Percentiles rank a stretch among this genome's conserved stretches.
Conservation (phyloP, 176 grass and related monocot species). For the Hyparrhenia diplandra region DNA sequence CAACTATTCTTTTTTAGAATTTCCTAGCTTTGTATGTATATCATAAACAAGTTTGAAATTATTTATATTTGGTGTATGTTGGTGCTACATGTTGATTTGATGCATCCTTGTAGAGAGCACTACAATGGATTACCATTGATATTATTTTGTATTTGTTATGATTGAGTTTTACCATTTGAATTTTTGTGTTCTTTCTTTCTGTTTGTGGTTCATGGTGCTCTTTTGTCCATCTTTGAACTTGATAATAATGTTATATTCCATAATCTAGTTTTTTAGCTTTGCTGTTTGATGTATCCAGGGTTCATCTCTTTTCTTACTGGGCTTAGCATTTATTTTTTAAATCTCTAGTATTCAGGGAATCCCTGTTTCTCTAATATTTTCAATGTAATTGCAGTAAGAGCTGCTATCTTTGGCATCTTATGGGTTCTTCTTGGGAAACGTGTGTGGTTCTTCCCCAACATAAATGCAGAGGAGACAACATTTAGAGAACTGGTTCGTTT, state of each 20-base stretch:
- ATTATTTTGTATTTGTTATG: constrained; percentile 1
- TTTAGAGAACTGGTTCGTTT: constrained; percentile 90
- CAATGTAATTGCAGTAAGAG: constrained; percentile 64
- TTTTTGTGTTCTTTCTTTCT: not conserved
- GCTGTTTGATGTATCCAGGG: not conserved
- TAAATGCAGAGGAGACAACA: constrained; percentile 98
- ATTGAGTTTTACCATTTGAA: not conserved
- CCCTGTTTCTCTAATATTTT: constrained; percentile 8
- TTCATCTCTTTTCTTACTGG: not conserved
- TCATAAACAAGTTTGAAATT: not conserved
- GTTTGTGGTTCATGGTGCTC: not conserved
- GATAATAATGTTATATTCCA: not conserved
- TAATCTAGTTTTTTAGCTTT: not conserved
- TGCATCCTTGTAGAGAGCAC: not conserved
- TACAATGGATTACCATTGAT: not conserved
- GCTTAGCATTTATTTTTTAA: not conserved
- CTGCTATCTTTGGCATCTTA: constrained; percentile 70
- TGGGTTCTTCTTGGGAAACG: constrained; percentile 91
- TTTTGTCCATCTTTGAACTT: constrained; percentile 12
- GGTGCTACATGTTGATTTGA: not conserved
- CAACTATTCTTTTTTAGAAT: not conserved
- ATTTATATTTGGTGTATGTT: not conserved
- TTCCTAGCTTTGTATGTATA: not conserved
- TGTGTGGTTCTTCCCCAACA: constrained; percentile 99
- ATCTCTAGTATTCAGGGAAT: not conserved